Evolutionary conservation across 768 basidiomycete genomes (phyloP).

Genomic region (Gloeopeniophorella convolvens): DNA sequence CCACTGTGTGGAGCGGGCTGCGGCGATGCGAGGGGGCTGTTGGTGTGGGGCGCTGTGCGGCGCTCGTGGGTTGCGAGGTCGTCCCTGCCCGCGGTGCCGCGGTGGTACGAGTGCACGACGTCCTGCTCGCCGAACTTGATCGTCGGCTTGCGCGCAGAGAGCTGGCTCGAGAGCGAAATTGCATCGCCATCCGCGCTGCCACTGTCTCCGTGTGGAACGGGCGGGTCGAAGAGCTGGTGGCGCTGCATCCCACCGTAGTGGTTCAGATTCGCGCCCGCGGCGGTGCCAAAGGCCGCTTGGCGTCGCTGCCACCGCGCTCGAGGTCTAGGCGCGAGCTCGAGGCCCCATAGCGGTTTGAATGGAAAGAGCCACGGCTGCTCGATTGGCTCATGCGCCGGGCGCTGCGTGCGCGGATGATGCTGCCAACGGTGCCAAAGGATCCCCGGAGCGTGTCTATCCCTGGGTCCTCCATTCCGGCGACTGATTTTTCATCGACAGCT

Average conservation of each 20-base stretch:
- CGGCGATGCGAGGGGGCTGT: constrained; percentile 5
- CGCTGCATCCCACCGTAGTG: constrained; percentile 48
- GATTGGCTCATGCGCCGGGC: constrained; percentile 29
- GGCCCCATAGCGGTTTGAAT: background rate
- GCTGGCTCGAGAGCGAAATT: constrained; percentile 30
- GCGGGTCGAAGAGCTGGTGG: constrained; percentile 86
- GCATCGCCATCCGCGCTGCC: constrained; percentile 34
- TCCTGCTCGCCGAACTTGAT: constrained; percentile 78
- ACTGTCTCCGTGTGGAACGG: constrained; percentile 44
- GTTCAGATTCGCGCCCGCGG: background rate
- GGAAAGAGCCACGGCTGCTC: constrained; percentile 38
- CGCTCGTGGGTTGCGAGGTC: constrained; percentile 43
- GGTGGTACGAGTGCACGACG: constrained; percentile 69
- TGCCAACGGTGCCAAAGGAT: constrained; percentile 86
- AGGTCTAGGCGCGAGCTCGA: constrained; percentile 25
- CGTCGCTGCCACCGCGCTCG: constrained; percentile 47
- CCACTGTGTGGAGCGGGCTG: background rate
- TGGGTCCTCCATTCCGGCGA: constrained; percentile 71
- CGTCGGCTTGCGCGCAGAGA: constrained; percentile 36
- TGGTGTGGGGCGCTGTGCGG: constrained; percentile 23
- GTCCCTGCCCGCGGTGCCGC: constrained; percentile 32
- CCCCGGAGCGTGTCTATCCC: constrained; percentile 91
- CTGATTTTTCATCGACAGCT: constrained; percentile 56
- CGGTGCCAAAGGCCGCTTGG: constrained; percentile 22
- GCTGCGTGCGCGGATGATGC: constrained; percentile 55